Percentiles rank a stretch among this genome's conserved stretches.
Evolutionary conservation across 164 flowering plant species (phyloP).

Genomic region (Echeveria elegans): DNA sequence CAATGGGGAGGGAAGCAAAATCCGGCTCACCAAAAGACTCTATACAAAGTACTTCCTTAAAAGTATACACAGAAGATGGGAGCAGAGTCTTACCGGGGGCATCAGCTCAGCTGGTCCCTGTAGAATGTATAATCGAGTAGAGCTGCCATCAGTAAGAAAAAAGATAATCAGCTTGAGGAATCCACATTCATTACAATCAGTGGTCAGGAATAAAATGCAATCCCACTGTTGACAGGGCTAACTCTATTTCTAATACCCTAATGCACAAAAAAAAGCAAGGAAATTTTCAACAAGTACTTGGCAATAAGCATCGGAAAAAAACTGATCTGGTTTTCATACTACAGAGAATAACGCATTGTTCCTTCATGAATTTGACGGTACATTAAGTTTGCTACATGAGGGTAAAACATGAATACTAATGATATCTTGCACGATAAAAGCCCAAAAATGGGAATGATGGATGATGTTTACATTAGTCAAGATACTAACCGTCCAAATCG

Average conservation of each 20-base stretch:
- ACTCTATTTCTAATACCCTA: neutral
- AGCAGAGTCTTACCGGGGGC: constrained; percentile 57
- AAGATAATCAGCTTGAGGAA: neutral
- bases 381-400: neutral
- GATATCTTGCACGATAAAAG: neutral
- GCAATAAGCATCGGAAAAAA: neutral
- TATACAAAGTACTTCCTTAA: neutral
- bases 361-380: neutral
- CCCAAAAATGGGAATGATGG: neutral
- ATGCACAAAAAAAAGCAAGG: neutral
- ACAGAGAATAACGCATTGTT: too few species aligned
- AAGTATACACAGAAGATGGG: neutral
- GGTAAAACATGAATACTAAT: neutral
- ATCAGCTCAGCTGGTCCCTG: constrained; percentile 94
- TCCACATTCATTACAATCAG: neutral
- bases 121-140: constrained; percentile 82
- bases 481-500: constrained; percentile 90
- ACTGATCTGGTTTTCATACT: neutral
- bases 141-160: constrained; percentile 34
- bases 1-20: too few species aligned
- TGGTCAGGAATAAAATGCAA: neutral
- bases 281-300: neutral
- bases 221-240: neutral
- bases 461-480: neutral
- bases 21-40: neutral